A percentile compares a stretch with the other conserved stretches of the same genome.
Evolutionary conservation across 1,284 basidiomycete species (phyloP).

Genomic region (Ustilago bromivora): DNA sequence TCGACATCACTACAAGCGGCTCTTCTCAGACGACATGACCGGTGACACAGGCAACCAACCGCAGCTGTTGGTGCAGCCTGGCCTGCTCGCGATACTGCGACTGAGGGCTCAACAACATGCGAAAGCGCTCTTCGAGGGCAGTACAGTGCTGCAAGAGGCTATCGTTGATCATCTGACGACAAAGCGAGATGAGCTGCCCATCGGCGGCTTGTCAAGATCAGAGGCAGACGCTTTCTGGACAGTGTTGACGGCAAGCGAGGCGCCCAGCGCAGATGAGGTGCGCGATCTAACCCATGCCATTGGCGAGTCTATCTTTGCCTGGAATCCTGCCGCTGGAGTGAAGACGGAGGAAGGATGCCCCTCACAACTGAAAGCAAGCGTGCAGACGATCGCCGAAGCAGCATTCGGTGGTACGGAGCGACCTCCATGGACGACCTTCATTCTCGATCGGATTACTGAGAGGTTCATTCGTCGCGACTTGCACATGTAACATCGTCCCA

Average conservation of each 20-base stretch:
- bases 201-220: background rate
- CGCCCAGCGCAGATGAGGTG: constrained; percentile 20
- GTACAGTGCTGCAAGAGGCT: constrained; percentile 4
- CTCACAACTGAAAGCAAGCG: background rate
- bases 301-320: constrained; percentile 3
- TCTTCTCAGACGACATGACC: constrained; percentile 1
- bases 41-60: background rate
- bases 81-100: constrained; percentile 23
- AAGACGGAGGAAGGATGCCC: background rate
- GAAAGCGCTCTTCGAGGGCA: constrained; percentile 9
- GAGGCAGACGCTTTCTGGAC: constrained; percentile 14
- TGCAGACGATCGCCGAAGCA: constrained; percentile 26
- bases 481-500: background rate
- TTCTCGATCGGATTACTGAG: constrained; percentile 28
- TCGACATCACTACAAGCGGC: constrained; percentile 7
- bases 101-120: constrained; percentile 17
- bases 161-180: constrained; percentile 13
- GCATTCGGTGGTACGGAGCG: constrained; percentile 22
- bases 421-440: constrained; percentile 27
- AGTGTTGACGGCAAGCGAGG: constrained; percentile 24
- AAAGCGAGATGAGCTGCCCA: background rate
- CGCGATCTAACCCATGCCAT: constrained; percentile 22
- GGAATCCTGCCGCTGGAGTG: background rate
- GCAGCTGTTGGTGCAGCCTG: constrained; percentile 27
- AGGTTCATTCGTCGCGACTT: background rate